phyloP scores from a whole-genome alignment of 2,329 filamentous ascomycete species.

The Lasiodiplodia theobromae region DNA sequence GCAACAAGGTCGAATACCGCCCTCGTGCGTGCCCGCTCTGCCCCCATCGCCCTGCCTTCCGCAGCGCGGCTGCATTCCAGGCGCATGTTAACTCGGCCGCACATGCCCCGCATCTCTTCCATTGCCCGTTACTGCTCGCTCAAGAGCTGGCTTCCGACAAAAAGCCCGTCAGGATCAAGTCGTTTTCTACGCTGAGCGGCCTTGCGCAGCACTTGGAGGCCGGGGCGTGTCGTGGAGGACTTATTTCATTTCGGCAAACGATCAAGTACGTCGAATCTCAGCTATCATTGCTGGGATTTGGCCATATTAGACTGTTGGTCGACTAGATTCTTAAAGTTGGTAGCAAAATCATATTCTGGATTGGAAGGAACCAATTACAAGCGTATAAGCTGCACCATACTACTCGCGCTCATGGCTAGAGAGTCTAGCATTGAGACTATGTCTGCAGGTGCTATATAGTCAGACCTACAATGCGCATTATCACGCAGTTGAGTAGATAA shows the following conservation, averaged over 20 bases:
- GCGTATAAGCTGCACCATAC: too few relatives aligned
- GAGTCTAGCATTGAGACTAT: too few relatives aligned
- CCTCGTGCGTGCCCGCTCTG: background rate
- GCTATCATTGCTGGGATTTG: conserved; percentile 29
- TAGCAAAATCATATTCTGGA: too few relatives aligned
- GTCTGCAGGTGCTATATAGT: too few relatives aligned
- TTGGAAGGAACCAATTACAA: too few relatives aligned
- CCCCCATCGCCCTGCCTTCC: background rate
- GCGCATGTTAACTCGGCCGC: conserved; percentile 10
- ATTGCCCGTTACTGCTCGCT: background rate
- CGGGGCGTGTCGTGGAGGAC: conserved; percentile 26
- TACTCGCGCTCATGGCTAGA: too few relatives aligned
- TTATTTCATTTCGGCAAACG: conserved; percentile 21
- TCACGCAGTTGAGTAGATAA: too few relatives aligned
- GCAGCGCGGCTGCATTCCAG: conserved; percentile 1
- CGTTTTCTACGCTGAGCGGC: conserved; percentile 31
- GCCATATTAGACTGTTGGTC: conserved; percentile 29
- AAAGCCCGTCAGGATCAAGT: conserved; percentile 21
- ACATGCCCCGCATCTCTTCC: conserved; percentile 23
- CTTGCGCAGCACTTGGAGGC: conserved; percentile 31
- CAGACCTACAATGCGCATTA: too few relatives aligned
- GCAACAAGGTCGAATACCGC: background rate
- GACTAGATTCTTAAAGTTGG: background rate
- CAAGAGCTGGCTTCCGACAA: conserved; percentile 1
- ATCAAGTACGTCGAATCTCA: conserved; percentile 30